Base-by-base conservation (phyloP, 148 eudicot species). In the Polygonum maritimum region DNA sequence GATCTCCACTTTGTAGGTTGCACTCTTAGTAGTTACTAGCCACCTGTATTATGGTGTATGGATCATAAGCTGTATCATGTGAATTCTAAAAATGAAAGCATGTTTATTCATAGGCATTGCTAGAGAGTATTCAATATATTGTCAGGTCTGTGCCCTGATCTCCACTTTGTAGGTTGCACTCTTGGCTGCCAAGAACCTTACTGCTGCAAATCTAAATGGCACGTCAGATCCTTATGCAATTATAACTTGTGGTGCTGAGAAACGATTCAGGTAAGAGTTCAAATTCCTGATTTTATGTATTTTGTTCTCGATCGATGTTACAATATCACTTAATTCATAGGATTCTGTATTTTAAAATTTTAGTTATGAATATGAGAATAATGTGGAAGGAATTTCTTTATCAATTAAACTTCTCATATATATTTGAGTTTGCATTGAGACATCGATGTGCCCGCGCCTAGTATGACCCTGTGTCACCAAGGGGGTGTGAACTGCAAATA, bases 211-310 rank as follows among this genome's bases (percentile, higher is more conserved):
- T 82, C 80, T 94, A 74, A 94, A 94, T 82, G 98, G 98, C 81
- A 94, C 91, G 44, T 90, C 98, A 52, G 98, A 92, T 86, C 98
- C 98, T 79, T 94, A 94, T 78, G 97, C 91, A 73, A 90, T 94
- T 74, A 88, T 94, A 74, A 92, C 95, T 76, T 92, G 98, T 80
- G 90, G 97, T 58, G 67, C 82, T 40, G 92, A 92, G 88, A 92
- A 94, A 85, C 84, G 98, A 79, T 94, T 94, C 88, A 94, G 98
- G 98, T 94, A 77, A 84, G 39, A 9, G 69, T 71, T 79, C 18
- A 69, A 44, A 73, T 60, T 22, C 48, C 16, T 63, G 36, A 33
- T 35, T 78, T 48, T 44, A 26, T 8, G 36, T 74, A 48, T 48
- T 26, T 49, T 67, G 58, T 48, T 74, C 74, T 48, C 52, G 22